A percentile compares a stretch with the other conserved stretches of the same genome.
Evolutionary conservation across 2,329 filamentous ascomycete genomes (phyloP).

Genomic region (Periconia digitata): DNA sequence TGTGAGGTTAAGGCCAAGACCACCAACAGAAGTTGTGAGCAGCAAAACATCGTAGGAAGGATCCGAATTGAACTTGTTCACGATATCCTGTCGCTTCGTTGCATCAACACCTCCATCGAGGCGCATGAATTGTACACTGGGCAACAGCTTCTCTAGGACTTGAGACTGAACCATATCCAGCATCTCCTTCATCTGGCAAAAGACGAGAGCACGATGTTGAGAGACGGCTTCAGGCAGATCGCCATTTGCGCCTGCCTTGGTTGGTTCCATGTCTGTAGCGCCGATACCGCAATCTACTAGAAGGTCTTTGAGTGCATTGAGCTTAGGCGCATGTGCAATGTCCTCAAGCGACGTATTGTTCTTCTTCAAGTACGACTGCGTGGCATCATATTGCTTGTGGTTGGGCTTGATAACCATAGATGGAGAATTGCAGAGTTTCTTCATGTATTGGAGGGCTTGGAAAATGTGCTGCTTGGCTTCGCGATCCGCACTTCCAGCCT

Average conservation of each 20-base stretch:
- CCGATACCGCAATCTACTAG: slow-evolving; percentile 99
- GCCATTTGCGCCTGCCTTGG: slow-evolving; percentile 52
- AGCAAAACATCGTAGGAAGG: slow-evolving; percentile 94
- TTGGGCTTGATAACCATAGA: slow-evolving; percentile 94
- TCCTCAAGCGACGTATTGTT: slow-evolving; percentile 84
- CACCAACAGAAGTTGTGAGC: slow-evolving; percentile 92
- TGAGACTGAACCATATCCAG: slow-evolving; percentile 97
- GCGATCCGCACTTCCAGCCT: slow-evolving; percentile 78
- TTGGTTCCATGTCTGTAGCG: slow-evolving; percentile 47
- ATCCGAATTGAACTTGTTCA: slow-evolving; percentile 98
- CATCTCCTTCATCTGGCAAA: slow-evolving; percentile 99
- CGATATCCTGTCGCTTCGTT: slow-evolving; percentile 91
- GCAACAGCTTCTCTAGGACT: slow-evolving; percentile 87
- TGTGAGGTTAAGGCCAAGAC: slow-evolving; percentile 90
- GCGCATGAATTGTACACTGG: slow-evolving; percentile 88
- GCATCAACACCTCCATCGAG: slow-evolving; percentile 92
- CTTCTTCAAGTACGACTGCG: slow-evolving; percentile 75
- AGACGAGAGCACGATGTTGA: slow-evolving; percentile 91
- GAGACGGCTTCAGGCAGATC: slow-evolving; percentile 81
- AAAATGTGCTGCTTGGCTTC: slow-evolving; percentile 98
- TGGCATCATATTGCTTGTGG: slow-evolving; percentile 86
- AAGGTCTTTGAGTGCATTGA: slow-evolving; percentile 84
- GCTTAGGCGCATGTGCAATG: slow-evolving; percentile 84
- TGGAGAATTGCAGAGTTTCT: slow-evolving; percentile 97
- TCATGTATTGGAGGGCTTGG: slow-evolving; percentile 99